These are phyloP conservation scores for Nitzschia sp. DNA, from an alignment of 108 stramenopile species.

Conservation along the genomic window DNA sequence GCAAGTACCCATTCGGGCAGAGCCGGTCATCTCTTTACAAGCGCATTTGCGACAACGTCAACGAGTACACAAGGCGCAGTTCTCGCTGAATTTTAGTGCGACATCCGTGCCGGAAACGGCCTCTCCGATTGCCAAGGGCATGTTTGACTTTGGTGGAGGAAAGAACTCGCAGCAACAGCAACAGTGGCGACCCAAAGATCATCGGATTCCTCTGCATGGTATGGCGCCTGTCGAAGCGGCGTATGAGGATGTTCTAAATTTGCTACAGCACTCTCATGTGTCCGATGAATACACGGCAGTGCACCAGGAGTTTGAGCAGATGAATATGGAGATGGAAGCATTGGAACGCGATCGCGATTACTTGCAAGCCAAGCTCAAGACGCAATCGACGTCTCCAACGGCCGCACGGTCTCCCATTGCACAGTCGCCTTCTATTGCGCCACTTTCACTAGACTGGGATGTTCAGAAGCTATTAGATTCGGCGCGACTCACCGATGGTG, in stretches of 20 bases:
- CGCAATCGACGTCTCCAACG: constrained; percentile 8
- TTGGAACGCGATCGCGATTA: constrained; percentile 39
- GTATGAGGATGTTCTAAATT: constrained; percentile 30
- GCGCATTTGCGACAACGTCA: constrained; percentile 29
- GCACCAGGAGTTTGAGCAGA: constrained; percentile 34
- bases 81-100: constrained; percentile 27
- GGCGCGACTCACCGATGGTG: constrained; percentile 10
- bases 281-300: constrained; percentile 41
- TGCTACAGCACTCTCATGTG: constrained; percentile 36
- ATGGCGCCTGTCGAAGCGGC: constrained; percentile 14
- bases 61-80: constrained; percentile 33
- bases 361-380: neutral
- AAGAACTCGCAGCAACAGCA: neutral
- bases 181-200: constrained; percentile 30
- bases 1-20: constrained; percentile 2
- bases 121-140: neutral
- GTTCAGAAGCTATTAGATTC: constrained; percentile 29
- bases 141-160: neutral
- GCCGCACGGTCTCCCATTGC: constrained; percentile 1
- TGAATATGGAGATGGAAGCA: constrained; percentile 46
- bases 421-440: neutral
- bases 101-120: neutral
- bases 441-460: constrained; percentile 24
- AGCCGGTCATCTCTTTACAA: constrained; percentile 28
- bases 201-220: constrained; percentile 34